These are phyloP conservation scores for Canavalia gladiata DNA, from an alignment of 306 rosid genomes.

Conservation along the genomic window DNA sequence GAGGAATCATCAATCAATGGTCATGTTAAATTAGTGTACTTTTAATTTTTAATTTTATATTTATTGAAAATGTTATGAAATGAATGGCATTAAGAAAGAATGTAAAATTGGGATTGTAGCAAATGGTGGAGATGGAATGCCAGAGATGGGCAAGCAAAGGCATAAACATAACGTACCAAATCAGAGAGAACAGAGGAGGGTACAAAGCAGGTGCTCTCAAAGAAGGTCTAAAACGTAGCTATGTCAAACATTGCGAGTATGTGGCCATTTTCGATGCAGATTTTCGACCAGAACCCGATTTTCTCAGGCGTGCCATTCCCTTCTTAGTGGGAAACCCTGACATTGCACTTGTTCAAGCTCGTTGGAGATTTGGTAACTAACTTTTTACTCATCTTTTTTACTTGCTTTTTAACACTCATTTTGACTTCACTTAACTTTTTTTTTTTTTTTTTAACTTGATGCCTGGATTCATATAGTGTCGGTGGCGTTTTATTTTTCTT, in stretches of 20 bases:
- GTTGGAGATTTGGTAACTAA: slow-evolving; percentile 93
- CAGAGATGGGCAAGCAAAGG: slow-evolving; percentile 98
- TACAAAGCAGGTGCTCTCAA: slow-evolving; percentile 98
- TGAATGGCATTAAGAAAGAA: background rate
- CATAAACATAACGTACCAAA: slow-evolving; percentile 82
- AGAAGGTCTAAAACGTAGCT: slow-evolving; percentile 90
- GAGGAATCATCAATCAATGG: background rate
- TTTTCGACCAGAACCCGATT: slow-evolving; percentile 93
- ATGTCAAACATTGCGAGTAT: slow-evolving; percentile 90
- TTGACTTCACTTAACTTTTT: slow-evolving; percentile 18
- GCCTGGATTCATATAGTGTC: slow-evolving; percentile 58
- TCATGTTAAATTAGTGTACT: background rate
- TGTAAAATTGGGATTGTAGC: slow-evolving; percentile 55
- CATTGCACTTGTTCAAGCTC: slow-evolving; percentile 92
- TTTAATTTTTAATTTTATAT: background rate
- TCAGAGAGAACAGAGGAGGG: slow-evolving; percentile 82
- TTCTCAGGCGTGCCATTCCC: slow-evolving; percentile 86
- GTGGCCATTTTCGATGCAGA: slow-evolving; percentile 97
- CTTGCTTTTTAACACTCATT: background rate
- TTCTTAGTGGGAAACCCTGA: slow-evolving; percentile 84
- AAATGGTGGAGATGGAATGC: slow-evolving; percentile 96
- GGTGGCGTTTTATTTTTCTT: slow-evolving; percentile 50
- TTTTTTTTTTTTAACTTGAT: background rate
- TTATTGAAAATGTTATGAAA: background rate
- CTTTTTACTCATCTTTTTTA: too few relatives aligned